Evolutionary conservation across 345 rosid species (phyloP), one percentile per base, ranked within the genome.

Genomic region (Physaria fendleri): DNA sequence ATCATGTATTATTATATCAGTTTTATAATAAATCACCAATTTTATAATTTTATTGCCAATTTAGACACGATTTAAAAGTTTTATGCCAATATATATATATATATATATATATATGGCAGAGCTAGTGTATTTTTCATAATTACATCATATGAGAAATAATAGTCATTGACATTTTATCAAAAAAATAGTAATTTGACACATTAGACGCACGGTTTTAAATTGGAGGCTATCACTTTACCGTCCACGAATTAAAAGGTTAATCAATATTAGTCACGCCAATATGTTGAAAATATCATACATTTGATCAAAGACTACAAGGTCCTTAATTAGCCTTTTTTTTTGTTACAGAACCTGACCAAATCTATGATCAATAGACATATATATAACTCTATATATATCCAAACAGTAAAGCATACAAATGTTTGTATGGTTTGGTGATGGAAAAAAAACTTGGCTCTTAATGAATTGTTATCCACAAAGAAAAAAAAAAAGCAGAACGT

Each of bases 181-280:
- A n/a, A n/a, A 53, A 60, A 22, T 60, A 60, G 67, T 52, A 53
- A 52, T 59, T 18, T n/a, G 54, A 49, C 40, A 52, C 61, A 68
- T 59, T 60, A 34, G 55, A 68, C 73, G 72, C 72, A 68, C 62
- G 49, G 38, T 35, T 20, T 59, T 44, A 9, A 33, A 33, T 60
- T 37, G 62, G 67, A 60, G 67, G 67, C 52, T 53, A 4, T 56
- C 41, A 59, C 73, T 68, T 68, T 60, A 68, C 62, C 73, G 73
- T 60, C 73, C 66, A 68, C 73, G 73, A 37, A 60, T 44, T 53
- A 61, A 69, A 69, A 53, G 62, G 34, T 60, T 35, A 14, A n/a
- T 61, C 45, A 21, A 68, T 44, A 35, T 50, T 6, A 6, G 18
- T 38, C 54, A 67, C 53, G 66, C 72, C 46, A 17, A 51, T 50